phyloP scores from a whole-genome alignment of 2,329 filamentous ascomycete genomes.

The Neopestalotiopsis sp. region DNA sequence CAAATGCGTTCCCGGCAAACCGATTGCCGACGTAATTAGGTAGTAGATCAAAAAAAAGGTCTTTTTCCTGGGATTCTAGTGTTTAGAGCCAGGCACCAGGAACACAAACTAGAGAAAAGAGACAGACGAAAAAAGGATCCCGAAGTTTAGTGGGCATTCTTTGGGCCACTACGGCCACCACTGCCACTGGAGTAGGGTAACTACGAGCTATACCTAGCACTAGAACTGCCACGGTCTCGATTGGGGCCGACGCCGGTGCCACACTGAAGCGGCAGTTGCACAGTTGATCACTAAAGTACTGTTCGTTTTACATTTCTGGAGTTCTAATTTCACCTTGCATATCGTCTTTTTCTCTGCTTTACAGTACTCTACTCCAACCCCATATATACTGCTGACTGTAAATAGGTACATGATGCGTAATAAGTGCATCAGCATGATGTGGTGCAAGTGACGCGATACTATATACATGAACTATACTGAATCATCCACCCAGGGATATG shows the following conservation, averaged over 20 bases:
- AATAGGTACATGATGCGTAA: too few species aligned
- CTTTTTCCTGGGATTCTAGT: neutral
- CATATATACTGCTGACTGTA: neutral
- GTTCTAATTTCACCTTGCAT: neutral
- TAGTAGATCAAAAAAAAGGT: neutral
- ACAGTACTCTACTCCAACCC: neutral
- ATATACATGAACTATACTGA: too few species aligned
- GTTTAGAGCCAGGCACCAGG: neutral
- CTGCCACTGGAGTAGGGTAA: too few species aligned
- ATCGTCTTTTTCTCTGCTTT: neutral
- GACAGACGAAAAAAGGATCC: neutral
- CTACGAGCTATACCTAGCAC: neutral
- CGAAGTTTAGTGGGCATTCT: neutral
- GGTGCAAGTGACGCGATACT: too few species aligned
- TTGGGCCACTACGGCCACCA: neutral
- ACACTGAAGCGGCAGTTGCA: neutral
- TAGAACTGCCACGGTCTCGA: conserved; percentile 3
- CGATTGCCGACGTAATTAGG: conserved; percentile 10
- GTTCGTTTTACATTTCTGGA: neutral
- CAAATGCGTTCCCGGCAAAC: neutral
- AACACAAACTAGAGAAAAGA: neutral
- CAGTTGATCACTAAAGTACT: conserved; percentile 5
- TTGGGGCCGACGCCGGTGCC: neutral
- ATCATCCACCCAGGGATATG: too few species aligned
- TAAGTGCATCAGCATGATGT: too few species aligned